Conservation (phyloP, 225 moss, liverwort and hornwort genomes). For the Sphagnum contortum region DNA sequence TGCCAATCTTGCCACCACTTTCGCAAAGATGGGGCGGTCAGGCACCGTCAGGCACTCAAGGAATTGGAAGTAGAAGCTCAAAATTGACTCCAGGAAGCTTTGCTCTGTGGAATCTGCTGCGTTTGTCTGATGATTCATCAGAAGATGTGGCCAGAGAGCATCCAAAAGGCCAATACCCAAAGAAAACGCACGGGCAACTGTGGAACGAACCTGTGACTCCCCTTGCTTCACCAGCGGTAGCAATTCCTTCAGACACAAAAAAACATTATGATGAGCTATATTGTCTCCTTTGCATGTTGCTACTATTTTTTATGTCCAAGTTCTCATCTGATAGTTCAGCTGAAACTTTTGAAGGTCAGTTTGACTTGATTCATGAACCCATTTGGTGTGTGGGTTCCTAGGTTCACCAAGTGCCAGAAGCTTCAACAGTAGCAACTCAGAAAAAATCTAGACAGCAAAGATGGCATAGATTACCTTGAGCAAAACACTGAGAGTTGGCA, state of each 20-base stretch:
- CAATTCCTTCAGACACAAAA: constrained; percentile 45
- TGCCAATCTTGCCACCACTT: constrained; percentile 88
- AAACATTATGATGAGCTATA: not conserved
- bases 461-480: constrained; percentile 48
- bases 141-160: constrained; percentile 72
- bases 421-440: no score
- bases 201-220: constrained; percentile 57
- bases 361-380: no score
- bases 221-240: constrained; percentile 70
- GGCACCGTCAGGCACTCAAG: constrained; percentile 58
- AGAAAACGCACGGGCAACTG: constrained; percentile 56
- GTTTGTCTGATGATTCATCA: constrained; percentile 22
- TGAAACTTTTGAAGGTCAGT: no score
- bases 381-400: no score
- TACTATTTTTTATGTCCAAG: no score
- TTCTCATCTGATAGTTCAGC: no score
- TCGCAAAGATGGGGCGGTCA: constrained; percentile 70
- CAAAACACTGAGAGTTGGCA: constrained; percentile 60
- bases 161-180: constrained; percentile 77
- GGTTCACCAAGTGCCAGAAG: no score
- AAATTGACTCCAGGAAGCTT: constrained; percentile 50
- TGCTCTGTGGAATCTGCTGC: constrained; percentile 19
- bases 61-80: constrained; percentile 77
- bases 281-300: no score
- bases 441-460: no score